Conservation (phyloP, 2,329 filamentous ascomycete species). For the Cercospora citrullina region DNA sequence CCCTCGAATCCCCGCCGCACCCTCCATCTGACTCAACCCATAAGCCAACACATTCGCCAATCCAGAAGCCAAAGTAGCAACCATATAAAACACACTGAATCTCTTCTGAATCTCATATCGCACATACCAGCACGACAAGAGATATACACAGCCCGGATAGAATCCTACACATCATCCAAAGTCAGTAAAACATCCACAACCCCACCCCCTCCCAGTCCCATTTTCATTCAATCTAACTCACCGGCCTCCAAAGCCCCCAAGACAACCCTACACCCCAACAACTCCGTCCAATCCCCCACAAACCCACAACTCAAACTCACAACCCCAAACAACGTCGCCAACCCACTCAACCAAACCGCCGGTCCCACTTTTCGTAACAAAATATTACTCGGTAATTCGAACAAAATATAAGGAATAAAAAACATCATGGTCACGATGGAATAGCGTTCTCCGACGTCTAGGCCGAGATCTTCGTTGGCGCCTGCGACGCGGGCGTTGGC, state of each 20-base stretch:
- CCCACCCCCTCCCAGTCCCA: no score
- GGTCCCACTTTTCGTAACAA: not conserved
- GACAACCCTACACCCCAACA: not conserved
- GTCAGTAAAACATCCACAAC: no score
- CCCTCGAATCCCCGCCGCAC: not conserved
- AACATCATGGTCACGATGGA: not conserved
- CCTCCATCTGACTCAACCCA: slow-evolving; percentile 10
- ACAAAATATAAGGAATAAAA: not conserved
- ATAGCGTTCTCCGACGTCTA: not conserved
- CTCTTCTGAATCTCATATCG: slow-evolving; percentile 24
- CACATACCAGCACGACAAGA: slow-evolving; percentile 20
- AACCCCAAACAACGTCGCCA: slow-evolving; percentile 11
- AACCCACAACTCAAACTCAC: slow-evolving; percentile 14
- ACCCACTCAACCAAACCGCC: slow-evolving; percentile 4
- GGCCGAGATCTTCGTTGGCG: not conserved
- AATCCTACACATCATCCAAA: not conserved
- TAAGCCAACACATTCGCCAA: slow-evolving; percentile 21
- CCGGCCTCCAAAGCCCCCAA: not conserved
- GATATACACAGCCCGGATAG: not conserved
- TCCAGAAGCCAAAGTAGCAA: slow-evolving; percentile 12
- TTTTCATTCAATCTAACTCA: no score
- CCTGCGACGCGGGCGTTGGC: not conserved
- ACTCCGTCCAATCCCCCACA: slow-evolving; percentile 4
- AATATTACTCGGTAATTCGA: not conserved
- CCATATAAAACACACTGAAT: slow-evolving; percentile 19